A percentile compares a stretch with the other conserved stretches of the same genome.
phyloP scores from a whole-genome alignment of 495 filamentous ascomycete species.

The Trichocladium uniseriatum region DNA sequence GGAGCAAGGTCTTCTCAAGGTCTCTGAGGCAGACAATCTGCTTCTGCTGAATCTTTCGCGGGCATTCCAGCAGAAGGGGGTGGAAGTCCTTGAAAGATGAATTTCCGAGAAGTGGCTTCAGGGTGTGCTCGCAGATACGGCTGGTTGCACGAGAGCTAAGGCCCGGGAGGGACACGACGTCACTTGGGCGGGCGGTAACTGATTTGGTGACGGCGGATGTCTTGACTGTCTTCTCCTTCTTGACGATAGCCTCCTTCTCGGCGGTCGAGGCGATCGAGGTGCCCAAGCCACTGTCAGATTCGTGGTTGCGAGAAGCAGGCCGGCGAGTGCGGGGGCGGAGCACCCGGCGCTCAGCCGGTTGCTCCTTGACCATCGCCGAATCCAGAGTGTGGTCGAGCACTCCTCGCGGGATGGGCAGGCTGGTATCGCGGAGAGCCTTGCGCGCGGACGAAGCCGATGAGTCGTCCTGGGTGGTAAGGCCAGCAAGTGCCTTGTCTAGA shows the following conservation, averaged over 20 bases:
- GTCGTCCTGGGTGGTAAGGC: conserved; percentile 22
- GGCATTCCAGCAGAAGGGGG: conserved; percentile 63
- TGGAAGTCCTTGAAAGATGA: conserved; percentile 63
- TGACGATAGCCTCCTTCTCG: conserved; percentile 22
- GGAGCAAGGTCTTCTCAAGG: conserved; percentile 80
- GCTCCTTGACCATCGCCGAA: conserved; percentile 31
- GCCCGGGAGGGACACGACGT: conserved; percentile 27
- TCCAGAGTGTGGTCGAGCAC: conserved; percentile 41
- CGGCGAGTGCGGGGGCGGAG: conserved; percentile 44
- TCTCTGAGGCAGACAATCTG: conserved; percentile 80
- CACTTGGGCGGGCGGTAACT: conserved; percentile 32
- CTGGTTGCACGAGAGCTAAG: conserved; percentile 43
- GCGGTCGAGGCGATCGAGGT: conserved; percentile 42
- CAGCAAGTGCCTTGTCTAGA: conserved; percentile 40
- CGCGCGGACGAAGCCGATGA: conserved; percentile 18
- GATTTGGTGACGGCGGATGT: conserved; percentile 43
- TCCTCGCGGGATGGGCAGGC: conserved; percentile 41
- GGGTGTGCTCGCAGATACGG: conserved; percentile 45
- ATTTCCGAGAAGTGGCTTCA: conserved; percentile 44
- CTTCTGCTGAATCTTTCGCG: conserved; percentile 64
- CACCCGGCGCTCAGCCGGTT: conserved; percentile 34
- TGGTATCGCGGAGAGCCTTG: conserved; percentile 37
- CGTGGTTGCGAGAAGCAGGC: conserved; percentile 43
- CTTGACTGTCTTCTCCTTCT: conserved; percentile 24
- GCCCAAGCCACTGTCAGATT: conserved; percentile 54